Evolutionary conservation across 495 filamentous ascomycete species (phyloP).

Genomic region (Penicillium riverlandense): DNA sequence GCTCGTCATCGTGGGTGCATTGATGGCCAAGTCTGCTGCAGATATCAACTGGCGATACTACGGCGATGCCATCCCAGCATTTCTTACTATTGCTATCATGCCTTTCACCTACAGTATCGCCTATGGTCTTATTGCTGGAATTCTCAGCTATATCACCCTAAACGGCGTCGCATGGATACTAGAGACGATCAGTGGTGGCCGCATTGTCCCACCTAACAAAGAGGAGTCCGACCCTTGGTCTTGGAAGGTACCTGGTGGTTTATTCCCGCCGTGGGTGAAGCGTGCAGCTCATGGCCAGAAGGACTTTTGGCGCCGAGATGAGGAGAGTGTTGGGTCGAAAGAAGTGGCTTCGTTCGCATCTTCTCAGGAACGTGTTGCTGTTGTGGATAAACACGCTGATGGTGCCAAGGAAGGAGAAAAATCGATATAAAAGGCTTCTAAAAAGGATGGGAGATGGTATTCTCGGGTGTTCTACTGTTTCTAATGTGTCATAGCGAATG

Average conservation of each 20-base stretch:
- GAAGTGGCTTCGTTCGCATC: slow-evolving; percentile 8
- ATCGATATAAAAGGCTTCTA: not conserved
- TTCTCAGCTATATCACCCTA: slow-evolving; percentile 63
- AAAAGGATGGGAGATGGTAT: not conserved
- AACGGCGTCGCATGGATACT: slow-evolving; percentile 61
- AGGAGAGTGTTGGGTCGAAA: slow-evolving; percentile 14
- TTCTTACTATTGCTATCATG: slow-evolving; percentile 74
- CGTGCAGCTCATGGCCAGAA: slow-evolving; percentile 55
- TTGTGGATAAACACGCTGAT: slow-evolving; percentile 3
- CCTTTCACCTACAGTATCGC: slow-evolving; percentile 82
- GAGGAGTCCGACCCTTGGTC: slow-evolving; percentile 68
- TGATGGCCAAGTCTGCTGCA: slow-evolving; percentile 67
- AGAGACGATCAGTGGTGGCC: slow-evolving; percentile 53
- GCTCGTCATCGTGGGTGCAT: slow-evolving; percentile 69
- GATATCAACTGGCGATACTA: slow-evolving; percentile 83
- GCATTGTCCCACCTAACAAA: slow-evolving; percentile 65
- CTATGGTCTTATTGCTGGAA: slow-evolving; percentile 72
- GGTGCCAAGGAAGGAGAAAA: not conserved
- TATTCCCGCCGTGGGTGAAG: slow-evolving; percentile 63
- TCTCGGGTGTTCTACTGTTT: not conserved
- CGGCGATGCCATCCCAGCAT: slow-evolving; percentile 72
- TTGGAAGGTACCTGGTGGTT: slow-evolving; percentile 57
- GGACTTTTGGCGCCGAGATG: slow-evolving; percentile 54
- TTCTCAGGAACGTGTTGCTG: slow-evolving; percentile 9
- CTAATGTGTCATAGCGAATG: too few relatives aligned